Base-by-base conservation (phyloP, 2,329 filamentous ascomycete species). In the Penicillium sp. region DNA sequence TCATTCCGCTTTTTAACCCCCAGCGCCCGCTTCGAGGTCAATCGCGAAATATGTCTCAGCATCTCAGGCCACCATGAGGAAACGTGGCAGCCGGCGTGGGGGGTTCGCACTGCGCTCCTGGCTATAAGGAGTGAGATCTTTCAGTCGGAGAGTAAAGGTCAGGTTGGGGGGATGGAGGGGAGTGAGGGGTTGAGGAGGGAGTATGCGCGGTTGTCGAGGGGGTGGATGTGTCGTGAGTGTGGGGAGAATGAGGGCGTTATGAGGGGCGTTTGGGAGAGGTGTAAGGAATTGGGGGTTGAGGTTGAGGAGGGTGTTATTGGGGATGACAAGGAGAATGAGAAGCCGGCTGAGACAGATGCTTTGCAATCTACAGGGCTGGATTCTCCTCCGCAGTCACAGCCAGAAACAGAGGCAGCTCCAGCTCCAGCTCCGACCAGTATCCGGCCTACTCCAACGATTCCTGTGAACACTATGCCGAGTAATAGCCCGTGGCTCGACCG, bases 11-110 rank as follows among this genome's bases (percentile, higher is more conserved):
- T 98, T 75, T 77, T 89, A 6, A 97, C 93, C 0, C 89, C 93
- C 0, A 87, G 83, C 22, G 93, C 91, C 43, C 82, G 93, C 51
- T 98, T 98, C 71, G 93, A 97, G 69, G 85, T 89, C 45, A 98
- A 98, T 67, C 83, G 93, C 56, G 91, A 97, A 74, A 97, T 98
- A 59, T 98, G 93, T 65, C 81, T 98, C 13, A 88, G 82, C 61
- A 98, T 97, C 61, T 87, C 82, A 42, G 91, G 90, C 2, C 91
- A 96, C 69, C 93, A 98, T 71, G 93, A 97, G 68, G 93, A 97
- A 74, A 95, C 88, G 13, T 98, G 93, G 93, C 91, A 96, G 77
- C 93, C 93, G 0, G 93, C 93, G 0, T 98, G 93, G 93, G 93
- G 93, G 0, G 85, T 98, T 8, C 79, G 93, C 49, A 97, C 93